These are phyloP conservation scores for Aspergillus aculeatinus DNA, from an alignment of 2,329 filamentous ascomycete species.

Conservation along the genomic window DNA sequence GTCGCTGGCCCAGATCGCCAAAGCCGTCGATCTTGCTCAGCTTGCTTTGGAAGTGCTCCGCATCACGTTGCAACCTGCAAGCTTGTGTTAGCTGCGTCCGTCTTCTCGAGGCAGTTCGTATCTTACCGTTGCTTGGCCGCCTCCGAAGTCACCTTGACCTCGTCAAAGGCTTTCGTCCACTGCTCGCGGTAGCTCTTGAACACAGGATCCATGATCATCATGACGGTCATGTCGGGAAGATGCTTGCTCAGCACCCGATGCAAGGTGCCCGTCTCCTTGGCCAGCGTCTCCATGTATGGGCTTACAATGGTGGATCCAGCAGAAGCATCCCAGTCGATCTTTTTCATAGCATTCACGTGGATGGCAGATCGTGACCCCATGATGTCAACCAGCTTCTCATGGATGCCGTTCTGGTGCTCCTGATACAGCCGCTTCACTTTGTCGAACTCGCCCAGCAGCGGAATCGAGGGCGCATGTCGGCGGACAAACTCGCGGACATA, in stretches of 20 bases:
- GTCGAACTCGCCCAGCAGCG: constrained; percentile 80
- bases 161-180: constrained; percentile 68
- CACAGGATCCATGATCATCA: constrained; percentile 82
- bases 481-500: constrained; percentile 90
- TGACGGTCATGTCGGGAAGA: constrained; percentile 71
- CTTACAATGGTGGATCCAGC: constrained; percentile 53
- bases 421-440: constrained; percentile 79
- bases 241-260: constrained; percentile 82
- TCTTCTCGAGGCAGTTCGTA: no score
- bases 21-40: constrained; percentile 78
- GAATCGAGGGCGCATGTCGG: constrained; percentile 60
- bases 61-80: constrained; percentile 70
- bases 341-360: constrained; percentile 72
- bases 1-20: constrained; percentile 67
- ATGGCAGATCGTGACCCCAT: constrained; percentile 75
- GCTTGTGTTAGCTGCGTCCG: constrained; percentile 14
- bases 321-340: constrained; percentile 69
- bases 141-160: constrained; percentile 64
- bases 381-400: constrained; percentile 90
- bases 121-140: constrained; percentile 69
- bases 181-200: constrained; percentile 80
- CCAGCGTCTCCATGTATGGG: constrained; percentile 80
- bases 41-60: constrained; percentile 68
- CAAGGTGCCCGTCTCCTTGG: constrained; percentile 80
- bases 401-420: constrained; percentile 86